These are phyloP conservation scores for Anethum foeniculum DNA, from an alignment of 140 eudicot species.

Conservation along the genomic window DNA sequence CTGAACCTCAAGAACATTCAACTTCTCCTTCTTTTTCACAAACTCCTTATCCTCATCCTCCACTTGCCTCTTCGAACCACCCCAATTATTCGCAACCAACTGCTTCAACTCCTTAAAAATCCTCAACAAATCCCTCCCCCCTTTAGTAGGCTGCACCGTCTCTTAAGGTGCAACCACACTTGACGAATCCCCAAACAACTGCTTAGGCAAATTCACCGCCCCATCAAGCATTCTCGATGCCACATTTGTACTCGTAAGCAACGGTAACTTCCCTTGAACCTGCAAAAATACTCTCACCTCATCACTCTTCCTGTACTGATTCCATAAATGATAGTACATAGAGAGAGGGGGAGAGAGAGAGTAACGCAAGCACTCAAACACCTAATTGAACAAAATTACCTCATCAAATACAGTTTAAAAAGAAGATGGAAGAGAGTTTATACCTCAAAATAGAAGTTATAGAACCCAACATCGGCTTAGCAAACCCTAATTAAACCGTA, in stretches of 20 bases:
- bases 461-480: too few relatives aligned
- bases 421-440: too few relatives aligned
- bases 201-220: conserved; percentile 65
- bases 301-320: conserved; percentile 42
- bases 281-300: conserved; percentile 85
- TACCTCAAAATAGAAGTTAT: too few relatives aligned
- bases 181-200: conserved; percentile 61
- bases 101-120: conserved; percentile 81
- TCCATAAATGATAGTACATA: too few relatives aligned
- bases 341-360: too few relatives aligned
- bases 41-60: conserved; percentile 71
- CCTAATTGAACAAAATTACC: too few relatives aligned
- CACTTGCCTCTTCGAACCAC: conserved; percentile 38
- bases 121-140: conserved; percentile 80
- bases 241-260: conserved; percentile 48
- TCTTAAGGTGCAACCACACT: conserved; percentile 55
- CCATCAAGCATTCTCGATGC: conserved; percentile 84
- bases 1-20: conserved; percentile 56
- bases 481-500: too few relatives aligned
- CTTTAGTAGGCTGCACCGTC: conserved; percentile 69
- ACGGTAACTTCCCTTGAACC: conserved; percentile 69
- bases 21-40: conserved; percentile 55
- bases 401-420: too few relatives aligned
- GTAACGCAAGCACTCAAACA: too few relatives aligned
- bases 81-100: conserved; percentile 66